Evolutionary conservation across 495 filamentous ascomycete genomes (phyloP).

Genomic region (Terfezia boudieri): DNA sequence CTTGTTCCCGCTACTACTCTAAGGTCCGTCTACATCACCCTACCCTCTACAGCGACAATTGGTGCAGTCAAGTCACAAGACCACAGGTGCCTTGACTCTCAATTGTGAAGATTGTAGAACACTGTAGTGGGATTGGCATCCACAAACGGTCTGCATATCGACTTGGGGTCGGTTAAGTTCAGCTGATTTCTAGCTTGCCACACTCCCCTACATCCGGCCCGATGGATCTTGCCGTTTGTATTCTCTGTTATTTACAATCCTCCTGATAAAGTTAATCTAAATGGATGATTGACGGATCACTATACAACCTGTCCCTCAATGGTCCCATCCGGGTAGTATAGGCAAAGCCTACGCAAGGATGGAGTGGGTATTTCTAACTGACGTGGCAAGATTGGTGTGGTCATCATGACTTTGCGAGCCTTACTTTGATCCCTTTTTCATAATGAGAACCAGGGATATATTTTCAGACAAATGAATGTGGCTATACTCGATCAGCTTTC

Average conservation of each 20-base stretch:
- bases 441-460: neutral
- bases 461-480: neutral
- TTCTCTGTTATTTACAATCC: slow-evolving; percentile 13
- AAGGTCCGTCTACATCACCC: neutral
- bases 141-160: slow-evolving; percentile 16
- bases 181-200: slow-evolving; percentile 18
- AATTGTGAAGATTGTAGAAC: slow-evolving; percentile 9
- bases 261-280: slow-evolving; percentile 17
- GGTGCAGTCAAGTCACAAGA: slow-evolving; percentile 17
- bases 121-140: slow-evolving; percentile 17
- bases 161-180: slow-evolving; percentile 15
- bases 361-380: slow-evolving; percentile 19
- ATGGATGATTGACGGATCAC: slow-evolving; percentile 18
- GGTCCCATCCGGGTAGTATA: slow-evolving; percentile 9
- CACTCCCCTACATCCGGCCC: slow-evolving; percentile 13
- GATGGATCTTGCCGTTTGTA: slow-evolving; percentile 18
- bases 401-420: neutral
- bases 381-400: slow-evolving; percentile 21
- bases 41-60: neutral
- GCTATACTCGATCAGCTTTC: no score
- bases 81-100: slow-evolving; percentile 14
- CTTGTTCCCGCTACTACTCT: no score
- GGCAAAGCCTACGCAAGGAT: slow-evolving; percentile 17
- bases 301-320: slow-evolving; percentile 6
- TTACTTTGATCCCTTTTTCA: neutral